Conservation (phyloP, 164 flowering plant genomes). For the Piper betle region DNA sequence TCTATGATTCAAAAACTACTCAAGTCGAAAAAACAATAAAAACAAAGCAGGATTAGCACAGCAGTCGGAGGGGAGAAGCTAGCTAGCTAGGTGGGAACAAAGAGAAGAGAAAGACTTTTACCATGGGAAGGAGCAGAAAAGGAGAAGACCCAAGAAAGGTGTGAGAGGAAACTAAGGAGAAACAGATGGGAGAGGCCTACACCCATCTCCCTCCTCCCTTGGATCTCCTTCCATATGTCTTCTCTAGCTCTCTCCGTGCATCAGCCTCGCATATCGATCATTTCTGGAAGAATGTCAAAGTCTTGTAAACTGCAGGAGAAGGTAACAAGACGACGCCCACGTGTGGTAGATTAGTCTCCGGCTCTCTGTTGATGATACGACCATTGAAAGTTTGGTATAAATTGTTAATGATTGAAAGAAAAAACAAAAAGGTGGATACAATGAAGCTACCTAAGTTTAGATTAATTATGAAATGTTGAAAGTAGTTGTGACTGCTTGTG, state of each 20-base stretch:
- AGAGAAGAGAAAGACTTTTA: neutral
- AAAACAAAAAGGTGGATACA: no score
- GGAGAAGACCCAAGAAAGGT: neutral
- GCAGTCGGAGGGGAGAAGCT: no score
- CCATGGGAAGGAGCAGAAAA: slow-evolving; percentile 5
- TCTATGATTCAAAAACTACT: neutral
- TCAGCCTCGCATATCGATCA: neutral
- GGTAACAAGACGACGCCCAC: neutral
- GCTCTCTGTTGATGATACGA: neutral
- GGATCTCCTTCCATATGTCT: neutral
- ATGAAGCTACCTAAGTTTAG: no score
- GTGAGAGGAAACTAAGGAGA: neutral
- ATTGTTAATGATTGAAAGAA: no score
- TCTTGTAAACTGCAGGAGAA: neutral
- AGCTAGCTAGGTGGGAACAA: neutral
- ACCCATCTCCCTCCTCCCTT: neutral
- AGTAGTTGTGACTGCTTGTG: no score
- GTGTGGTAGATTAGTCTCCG: neutral
- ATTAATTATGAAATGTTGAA: no score
- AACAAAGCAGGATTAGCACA: neutral
- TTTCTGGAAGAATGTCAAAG: neutral
- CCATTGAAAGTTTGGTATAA: no score
- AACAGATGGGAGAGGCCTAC: neutral
- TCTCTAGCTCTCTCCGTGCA: neutral
- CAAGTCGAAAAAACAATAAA: neutral